These are phyloP conservation scores for Paspalum notatum DNA, from an alignment of 176 grass and related monocot species.

Conservation along the genomic window DNA sequence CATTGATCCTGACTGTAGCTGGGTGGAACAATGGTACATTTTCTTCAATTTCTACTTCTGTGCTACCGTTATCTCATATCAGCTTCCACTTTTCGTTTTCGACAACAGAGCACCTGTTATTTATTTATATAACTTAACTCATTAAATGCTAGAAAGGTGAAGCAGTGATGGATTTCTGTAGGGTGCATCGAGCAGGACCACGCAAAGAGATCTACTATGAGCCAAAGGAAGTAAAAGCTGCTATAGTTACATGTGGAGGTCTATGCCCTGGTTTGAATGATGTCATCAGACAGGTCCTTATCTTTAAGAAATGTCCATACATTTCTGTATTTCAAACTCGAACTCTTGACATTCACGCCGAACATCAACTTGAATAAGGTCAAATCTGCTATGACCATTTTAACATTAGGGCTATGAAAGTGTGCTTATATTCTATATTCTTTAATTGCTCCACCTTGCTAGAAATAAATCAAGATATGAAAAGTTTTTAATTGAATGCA, in stretches of 20 bases:
- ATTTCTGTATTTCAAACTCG: not conserved
- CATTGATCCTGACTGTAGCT: constrained; percentile 85
- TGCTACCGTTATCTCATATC: not conserved
- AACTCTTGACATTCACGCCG: not conserved
- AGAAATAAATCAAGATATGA: not conserved
- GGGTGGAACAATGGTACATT: constrained; percentile 90
- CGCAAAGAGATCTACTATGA: constrained; percentile 90
- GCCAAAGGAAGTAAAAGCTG: constrained; percentile 86
- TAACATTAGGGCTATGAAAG: constrained; percentile 21
- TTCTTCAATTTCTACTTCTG: not conserved
- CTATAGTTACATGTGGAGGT: constrained; percentile 90
- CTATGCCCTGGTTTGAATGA: constrained; percentile 95
- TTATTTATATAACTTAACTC: constrained; percentile 18
- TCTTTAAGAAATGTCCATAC: constrained; percentile 27
- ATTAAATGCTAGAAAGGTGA: not conserved
- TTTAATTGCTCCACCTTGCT: constrained; percentile 14
- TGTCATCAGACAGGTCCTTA: constrained; percentile 84
- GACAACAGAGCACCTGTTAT: not conserved
- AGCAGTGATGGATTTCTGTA: constrained; percentile 51
- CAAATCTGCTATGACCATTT: not conserved
- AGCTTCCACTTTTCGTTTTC: constrained; percentile 22
- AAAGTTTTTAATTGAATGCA: constrained; percentile 6
- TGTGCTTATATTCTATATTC: constrained; percentile 4
- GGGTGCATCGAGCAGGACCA: constrained; percentile 90
- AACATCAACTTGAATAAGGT: constrained; percentile 28